Evolutionary conservation across 805 yeast genomes (phyloP), one percentile per base, ranked within the genome.

Genomic region (Monosporozyma siamensis): DNA sequence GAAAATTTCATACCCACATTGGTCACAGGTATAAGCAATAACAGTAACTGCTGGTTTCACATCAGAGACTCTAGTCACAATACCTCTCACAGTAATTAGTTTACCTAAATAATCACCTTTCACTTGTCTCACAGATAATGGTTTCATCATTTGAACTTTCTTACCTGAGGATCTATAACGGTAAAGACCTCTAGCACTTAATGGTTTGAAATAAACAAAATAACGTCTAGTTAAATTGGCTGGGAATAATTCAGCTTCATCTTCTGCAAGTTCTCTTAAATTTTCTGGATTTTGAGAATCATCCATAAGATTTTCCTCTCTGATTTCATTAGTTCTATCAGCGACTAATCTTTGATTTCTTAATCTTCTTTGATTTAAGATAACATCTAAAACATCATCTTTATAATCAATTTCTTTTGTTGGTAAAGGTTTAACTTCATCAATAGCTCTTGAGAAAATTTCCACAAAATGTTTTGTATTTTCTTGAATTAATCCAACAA

Each of bases 11-110:
- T 76, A 82, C 38, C 98, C 99, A 71, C 99, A 92, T 54, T 83
- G 83, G 61, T 92, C 98, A 67, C 99, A 92, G 6, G 97, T 86
- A 61, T 90, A 94, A 1, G 98, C 97, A 54, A 82, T 87, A 42
- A 92, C 97, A 46, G 76, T 69, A 6, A 92, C 85, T 5, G 86
- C 71, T 4, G 99, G 99, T 63, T 89, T 90, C 35, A 92, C 98
- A 61, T 92, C 99, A 2, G 95, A 82, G 4, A 89, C 95, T 51
- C 98, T 73, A 7, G 97, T 92, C 40, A 90, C 87, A 51, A 92
- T 89, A 44, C 98, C 99, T 49, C 95, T 71, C 4, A 89, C 83
- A 0, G 96, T 89, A 54, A 92, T 83, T 48, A 85, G 74, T 53
- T 82, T 79, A 39, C 99, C 99, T 40, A 92, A 71, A 49, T 77